Evolutionary conservation across 805 yeast species (phyloP), one percentile per base, ranked within the genome.

Genomic region (Scheffersomyces stipitis): DNA sequence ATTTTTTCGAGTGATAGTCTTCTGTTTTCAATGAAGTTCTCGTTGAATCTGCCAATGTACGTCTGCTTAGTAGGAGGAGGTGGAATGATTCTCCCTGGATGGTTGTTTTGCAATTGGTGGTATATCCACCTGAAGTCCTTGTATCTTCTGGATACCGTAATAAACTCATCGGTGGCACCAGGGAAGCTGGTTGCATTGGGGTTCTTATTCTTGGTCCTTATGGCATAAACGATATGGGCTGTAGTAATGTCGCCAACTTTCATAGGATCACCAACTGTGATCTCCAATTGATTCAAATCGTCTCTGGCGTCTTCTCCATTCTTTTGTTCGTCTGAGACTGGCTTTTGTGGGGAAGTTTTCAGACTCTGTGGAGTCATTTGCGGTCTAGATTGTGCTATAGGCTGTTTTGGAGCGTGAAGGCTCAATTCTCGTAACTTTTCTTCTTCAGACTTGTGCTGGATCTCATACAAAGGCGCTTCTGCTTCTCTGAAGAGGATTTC

Each of bases 51-150:
- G 4, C 98, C 97, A 37, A 90, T 83, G 5, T 85, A 84, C 44
- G 95, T 96, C 59, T 93, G 95, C 41, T 86, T 95, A 0, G 97
- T 90, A 3, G 98, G 97, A 1, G 98, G 96, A 2, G 74, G 74
- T 1, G 99, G 98, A 16, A 93, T 81, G 26, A 93, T 81, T 40
- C 75, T 72, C 1, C 99, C 99, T 24, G 96, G 95, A 54, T 93
- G 89, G 49, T 83, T 86, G 51, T 78, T 76, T 52, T 85, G 86
- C 17, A 93, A 67, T 49, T 90, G 96, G 46, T 86, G 87, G 59
- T 89, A 91, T 9, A 93, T 70, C 98, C 98, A 91, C 42, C 96
- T 69, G 62, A 93, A 91, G 60, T 93, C 99, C 36, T 82, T 78
- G 60, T 91, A 93, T 46, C 99, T 75, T 56, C 99, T 73, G 4